Base-by-base conservation (phyloP, 2,329 filamentous ascomycete genomes). In the Ceratocystis papillata region DNA sequence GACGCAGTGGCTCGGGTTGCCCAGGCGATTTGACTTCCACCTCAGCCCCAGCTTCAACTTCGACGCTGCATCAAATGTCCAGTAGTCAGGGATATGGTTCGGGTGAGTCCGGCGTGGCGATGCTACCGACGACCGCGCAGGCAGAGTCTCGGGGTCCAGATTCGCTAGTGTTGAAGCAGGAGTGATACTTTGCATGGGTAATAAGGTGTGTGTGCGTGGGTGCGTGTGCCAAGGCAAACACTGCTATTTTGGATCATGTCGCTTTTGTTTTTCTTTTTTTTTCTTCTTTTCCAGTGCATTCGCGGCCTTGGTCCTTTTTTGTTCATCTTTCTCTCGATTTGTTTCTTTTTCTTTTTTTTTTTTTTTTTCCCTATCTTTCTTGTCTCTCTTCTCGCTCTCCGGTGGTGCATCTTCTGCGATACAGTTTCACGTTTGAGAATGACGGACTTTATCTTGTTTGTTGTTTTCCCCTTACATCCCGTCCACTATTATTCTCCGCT, bases 381-480 rank as follows among this genome's bases (percentile, higher is more conserved):
- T 20, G 48, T 53, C 48, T 10, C 22, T 20, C 8, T 53, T 45
- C 15, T 60, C 22, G n/a, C 53, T 57, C 25, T 22, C 50, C 8
- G 55, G 33, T 50, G 25, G 50, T 59, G 55, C 20, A 60, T 45
- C 53, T 60, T 41, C 22, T 62, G 33, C 30, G 41, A 62, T 57
- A 57, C 53, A 57, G 28, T 33, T 44, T 45, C 59, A 22, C 20
- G 59, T 62, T 62, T 62, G 53, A 57, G 22, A 28, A 30, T 57
- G 53, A 17, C 17, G 28, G 53, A 33, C 22, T 15, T 57, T 62
- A 12, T 62, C 15, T 10, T 62, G 20, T 28, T 61, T 33, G 8
- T 17, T 61, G 17, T 61, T 62, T 62, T 20, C 17, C 22, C 6
- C 20, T 57, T n/a, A n/a, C 50, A 12, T 55, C 50, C 59, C 28